Conservation (phyloP, 2,329 filamentous ascomycete species). For the Hypoxylon sp. region DNA sequence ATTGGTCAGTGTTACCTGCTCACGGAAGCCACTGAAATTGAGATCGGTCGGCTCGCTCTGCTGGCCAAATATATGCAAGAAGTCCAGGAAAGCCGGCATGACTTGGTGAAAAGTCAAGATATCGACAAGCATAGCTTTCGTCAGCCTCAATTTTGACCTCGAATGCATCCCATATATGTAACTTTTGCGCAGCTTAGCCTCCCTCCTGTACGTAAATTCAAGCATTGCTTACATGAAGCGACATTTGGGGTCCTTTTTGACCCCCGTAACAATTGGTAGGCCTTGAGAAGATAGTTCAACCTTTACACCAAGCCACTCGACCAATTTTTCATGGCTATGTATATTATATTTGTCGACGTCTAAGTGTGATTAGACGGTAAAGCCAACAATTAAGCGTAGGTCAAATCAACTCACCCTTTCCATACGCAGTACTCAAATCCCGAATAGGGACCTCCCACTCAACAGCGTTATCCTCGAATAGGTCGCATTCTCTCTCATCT, state of each 20-base stretch:
- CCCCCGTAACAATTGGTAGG: neutral
- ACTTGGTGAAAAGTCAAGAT: constrained; percentile 57
- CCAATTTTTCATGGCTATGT: constrained; percentile 5
- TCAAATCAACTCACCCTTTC: constrained; percentile 10
- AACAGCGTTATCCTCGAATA: constrained; percentile 12
- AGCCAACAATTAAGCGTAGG: neutral
- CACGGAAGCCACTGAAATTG: constrained; percentile 57
- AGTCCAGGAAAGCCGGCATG: constrained; percentile 59
- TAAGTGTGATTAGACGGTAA: neutral
- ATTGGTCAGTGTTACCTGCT: constrained; percentile 50
- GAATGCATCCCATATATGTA: constrained; percentile 37
- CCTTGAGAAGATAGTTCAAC: neutral
- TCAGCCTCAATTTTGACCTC: constrained; percentile 34
- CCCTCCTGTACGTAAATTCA: no score
- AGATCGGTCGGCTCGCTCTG: constrained; percentile 53
- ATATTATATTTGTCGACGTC: constrained; percentile 27
- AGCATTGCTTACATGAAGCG: constrained; percentile 45
- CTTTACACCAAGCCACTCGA: constrained; percentile 20
- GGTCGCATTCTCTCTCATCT: constrained; percentile 10
- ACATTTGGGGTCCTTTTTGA: constrained; percentile 39
- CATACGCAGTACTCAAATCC: constrained; percentile 21
- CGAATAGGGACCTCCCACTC: constrained; percentile 26
- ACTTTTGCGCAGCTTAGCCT: constrained; percentile 22
- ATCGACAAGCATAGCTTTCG: constrained; percentile 37
- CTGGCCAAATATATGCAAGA: constrained; percentile 57